phyloP scores from a whole-genome alignment of 495 filamentous ascomycete species.

The Endocarpon pusillum region DNA sequence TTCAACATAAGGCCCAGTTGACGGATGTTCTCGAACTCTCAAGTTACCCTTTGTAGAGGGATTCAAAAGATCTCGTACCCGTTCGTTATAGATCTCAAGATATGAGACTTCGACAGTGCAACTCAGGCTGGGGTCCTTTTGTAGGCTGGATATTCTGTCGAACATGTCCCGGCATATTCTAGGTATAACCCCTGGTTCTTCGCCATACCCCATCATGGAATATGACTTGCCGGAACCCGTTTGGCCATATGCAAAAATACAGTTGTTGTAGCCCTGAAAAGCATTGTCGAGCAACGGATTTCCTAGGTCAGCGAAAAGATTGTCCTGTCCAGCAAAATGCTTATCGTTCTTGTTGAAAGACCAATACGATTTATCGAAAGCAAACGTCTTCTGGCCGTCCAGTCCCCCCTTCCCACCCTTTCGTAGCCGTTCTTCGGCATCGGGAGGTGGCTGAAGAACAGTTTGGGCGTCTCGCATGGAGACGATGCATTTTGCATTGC shows the following conservation, averaged over 20 bases:
- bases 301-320: slow-evolving; percentile 77
- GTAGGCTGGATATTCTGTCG: slow-evolving; percentile 56
- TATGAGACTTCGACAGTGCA: slow-evolving; percentile 98
- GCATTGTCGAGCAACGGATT: slow-evolving; percentile 91
- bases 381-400: slow-evolving; percentile 76
- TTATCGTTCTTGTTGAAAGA: slow-evolving; percentile 72
- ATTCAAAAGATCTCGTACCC: slow-evolving; percentile 90
- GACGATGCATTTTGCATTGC: slow-evolving; percentile 91
- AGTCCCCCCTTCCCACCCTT: slow-evolving; percentile 47
- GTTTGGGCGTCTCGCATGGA: slow-evolving; percentile 91
- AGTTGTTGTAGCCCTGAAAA: slow-evolving; percentile 98
- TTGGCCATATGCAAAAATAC: slow-evolving; percentile 98
- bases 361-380: slow-evolving; percentile 97
- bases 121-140: slow-evolving; percentile 59
- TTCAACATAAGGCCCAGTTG: slow-evolving; percentile 94
- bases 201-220: slow-evolving; percentile 99
- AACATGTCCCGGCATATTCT: slow-evolving; percentile 97
- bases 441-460: slow-evolving; percentile 59
- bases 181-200: slow-evolving; percentile 94
- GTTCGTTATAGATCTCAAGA: slow-evolving; percentile 98
- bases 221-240: slow-evolving; percentile 98
- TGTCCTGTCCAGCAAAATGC: slow-evolving; percentile 79
- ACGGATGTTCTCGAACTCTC: slow-evolving; percentile 93
- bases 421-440: slow-evolving; percentile 38
- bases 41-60: slow-evolving; percentile 92